Percentiles rank a stretch among this genome's conserved stretches.
phyloP scores from a whole-genome alignment of 2,329 filamentous ascomycete genomes.

The Hirsutella thompsonii region DNA sequence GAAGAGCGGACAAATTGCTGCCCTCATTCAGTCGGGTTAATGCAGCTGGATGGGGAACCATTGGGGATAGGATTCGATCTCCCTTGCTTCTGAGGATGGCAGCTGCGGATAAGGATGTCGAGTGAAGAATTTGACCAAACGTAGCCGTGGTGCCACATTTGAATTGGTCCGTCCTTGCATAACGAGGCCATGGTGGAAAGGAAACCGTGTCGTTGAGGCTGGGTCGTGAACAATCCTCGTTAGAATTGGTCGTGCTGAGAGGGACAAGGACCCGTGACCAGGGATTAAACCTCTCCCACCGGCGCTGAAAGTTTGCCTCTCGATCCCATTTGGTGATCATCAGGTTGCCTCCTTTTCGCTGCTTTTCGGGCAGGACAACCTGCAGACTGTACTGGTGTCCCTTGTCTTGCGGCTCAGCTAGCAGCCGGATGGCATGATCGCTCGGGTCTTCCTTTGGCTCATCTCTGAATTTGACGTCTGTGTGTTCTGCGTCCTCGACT shows the following conservation, averaged over 20 bases:
- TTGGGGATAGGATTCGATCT: constrained; percentile 28
- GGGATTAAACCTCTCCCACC: constrained; percentile 18
- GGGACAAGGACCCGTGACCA: constrained; percentile 18
- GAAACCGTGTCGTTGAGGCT: neutral
- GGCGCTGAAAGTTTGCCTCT: constrained; percentile 18
- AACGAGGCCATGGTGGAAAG: neutral
- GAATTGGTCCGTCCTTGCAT: neutral
- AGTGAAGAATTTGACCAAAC: constrained; percentile 39
- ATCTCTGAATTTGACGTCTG: no score
- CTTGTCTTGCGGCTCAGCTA: constrained; percentile 17
- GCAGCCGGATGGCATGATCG: constrained; percentile 32
- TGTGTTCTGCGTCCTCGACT: no score
- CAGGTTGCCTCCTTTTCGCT: neutral
- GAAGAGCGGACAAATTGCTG: constrained; percentile 11
- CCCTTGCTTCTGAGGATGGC: neutral
- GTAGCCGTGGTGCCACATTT: constrained; percentile 21
- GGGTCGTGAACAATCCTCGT: neutral
- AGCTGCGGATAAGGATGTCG: neutral
- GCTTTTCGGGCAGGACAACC: no score
- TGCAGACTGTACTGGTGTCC: no score
- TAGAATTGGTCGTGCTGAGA: constrained; percentile 2
- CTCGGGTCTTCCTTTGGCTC: constrained; percentile 6
- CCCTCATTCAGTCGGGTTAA: constrained; percentile 24
- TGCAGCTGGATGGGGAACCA: constrained; percentile 32
- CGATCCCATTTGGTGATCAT: constrained; percentile 14